Evolutionary conservation across 129 eudicot genomes (phyloP), one percentile per base, ranked within the genome.

Genomic region (Artemisia tridentata): DNA sequence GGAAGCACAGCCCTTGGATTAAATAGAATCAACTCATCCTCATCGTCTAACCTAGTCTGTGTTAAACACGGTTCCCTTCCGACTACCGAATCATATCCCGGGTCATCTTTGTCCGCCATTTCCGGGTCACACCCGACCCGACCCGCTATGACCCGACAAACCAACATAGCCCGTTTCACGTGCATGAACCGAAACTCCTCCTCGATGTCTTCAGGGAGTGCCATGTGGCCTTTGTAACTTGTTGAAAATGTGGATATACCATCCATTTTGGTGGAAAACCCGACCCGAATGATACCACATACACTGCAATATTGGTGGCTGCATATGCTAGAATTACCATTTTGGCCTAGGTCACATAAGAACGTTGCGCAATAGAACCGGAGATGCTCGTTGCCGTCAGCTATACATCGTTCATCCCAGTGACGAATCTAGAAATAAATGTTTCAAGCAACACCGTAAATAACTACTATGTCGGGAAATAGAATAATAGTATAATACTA

Each of bases 1-100:
- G 98, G 98, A 65, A 91, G 93, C 63, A 91, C 98, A 59, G 98
- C 98, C 86, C 96, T 88, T 7, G 98, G 93, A 83, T 88, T 91
- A 71, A 84, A 88, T 31, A 91, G 96, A 69, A 91, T 72, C 69
- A 91, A 29, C 76, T 91, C 96, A 67, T 86, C 96, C 15, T 89
- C 96, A 14, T 80, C 92, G n/a, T 90, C 93, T 84, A 77, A 27
- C 51, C 80, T 75, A 45, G 64, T 27, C 47, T 25, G 68, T 1
- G 51, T 18, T 69, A 78, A 84, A 55, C 50, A 72, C 8, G 71
- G 56, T 7, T 52, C 88, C 68, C 84, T 74, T 74, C 98, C 96
- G 80, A 83, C 87, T 81, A 91, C 23, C 19, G 97, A 88, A 69
- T 91, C 97, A 69, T 75, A 91, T 12, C 97, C 97, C 49, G 86